Conservation (phyloP, 2,329 filamentous ascomycete genomes). For the Monosporascus cannonballus region DNA sequence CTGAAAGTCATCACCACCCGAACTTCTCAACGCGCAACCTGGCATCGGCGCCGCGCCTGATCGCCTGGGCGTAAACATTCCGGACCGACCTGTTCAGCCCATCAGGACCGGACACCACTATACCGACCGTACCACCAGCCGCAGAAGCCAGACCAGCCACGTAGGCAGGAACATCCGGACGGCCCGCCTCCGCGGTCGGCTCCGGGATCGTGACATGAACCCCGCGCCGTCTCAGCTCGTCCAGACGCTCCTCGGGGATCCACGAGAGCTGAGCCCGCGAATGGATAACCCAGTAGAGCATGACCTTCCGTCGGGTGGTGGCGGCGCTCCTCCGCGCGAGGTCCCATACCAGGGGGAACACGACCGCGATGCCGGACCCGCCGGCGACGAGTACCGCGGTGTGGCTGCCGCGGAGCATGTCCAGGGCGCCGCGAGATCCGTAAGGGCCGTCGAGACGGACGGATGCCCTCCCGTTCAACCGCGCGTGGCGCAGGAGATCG, state of each 20-base stretch:
- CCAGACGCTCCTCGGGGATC: slow-evolving; percentile 43
- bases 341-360: slow-evolving; percentile 54
- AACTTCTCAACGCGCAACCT: slow-evolving; percentile 59
- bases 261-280: slow-evolving; percentile 46
- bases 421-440: slow-evolving; percentile 49
- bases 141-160: slow-evolving; percentile 31
- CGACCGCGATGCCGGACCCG: slow-evolving; percentile 59
- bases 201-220: slow-evolving; percentile 47
- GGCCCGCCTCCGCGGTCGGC: slow-evolving; percentile 45
- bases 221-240: slow-evolving; percentile 42
- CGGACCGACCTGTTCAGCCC: slow-evolving; percentile 53
- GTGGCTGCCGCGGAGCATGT: slow-evolving; percentile 42
- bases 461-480: slow-evolving; percentile 32
- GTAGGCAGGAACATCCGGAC: slow-evolving; percentile 44
- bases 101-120: slow-evolving; percentile 55
- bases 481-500: slow-evolving; percentile 46
- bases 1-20: slow-evolving; percentile 45
- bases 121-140: slow-evolving; percentile 19
- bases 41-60: slow-evolving; percentile 42
- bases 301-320: slow-evolving; percentile 28
- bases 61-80: slow-evolving; percentile 47
- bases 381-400: slow-evolving; percentile 53
- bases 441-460: slow-evolving; percentile 61
- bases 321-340: slow-evolving; percentile 23
- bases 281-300: slow-evolving; percentile 55